phyloP scores from a whole-genome alignment of 2,329 filamentous ascomycete species.

The Penicillium occitanis region DNA sequence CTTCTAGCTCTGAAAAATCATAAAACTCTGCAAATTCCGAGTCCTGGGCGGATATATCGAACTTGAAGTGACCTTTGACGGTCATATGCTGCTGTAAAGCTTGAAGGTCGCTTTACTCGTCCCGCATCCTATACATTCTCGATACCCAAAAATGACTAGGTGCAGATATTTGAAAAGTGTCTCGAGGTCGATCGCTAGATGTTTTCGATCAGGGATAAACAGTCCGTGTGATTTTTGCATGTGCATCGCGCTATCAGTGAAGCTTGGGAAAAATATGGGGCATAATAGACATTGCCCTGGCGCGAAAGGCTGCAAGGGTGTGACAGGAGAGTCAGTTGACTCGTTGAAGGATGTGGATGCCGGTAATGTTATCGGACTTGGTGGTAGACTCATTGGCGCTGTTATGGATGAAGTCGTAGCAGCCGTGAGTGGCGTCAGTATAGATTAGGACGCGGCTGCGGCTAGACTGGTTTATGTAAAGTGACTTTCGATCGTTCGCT shows the following conservation, averaged over 20 bases:
- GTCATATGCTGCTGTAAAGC: conserved; percentile 21
- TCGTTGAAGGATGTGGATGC: background rate
- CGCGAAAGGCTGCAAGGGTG: conserved; percentile 8
- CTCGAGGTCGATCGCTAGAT: conserved; percentile 18
- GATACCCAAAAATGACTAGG: conserved; percentile 19
- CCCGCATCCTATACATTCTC: conserved; percentile 20
- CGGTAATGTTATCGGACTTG: background rate
- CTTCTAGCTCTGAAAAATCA: conserved; percentile 2
- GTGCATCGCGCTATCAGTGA: conserved; percentile 15
- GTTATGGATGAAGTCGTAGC: background rate
- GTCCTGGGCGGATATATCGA: conserved; percentile 14
- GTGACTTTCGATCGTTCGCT: background rate
- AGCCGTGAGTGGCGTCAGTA: conserved; percentile 3
- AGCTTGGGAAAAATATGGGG: background rate
- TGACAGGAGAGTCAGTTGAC: background rate
- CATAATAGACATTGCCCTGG: conserved; percentile 19
- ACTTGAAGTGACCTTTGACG: conserved; percentile 17
- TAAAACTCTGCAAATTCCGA: conserved; percentile 20
- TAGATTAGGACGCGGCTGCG: background rate
- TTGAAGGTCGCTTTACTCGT: conserved; percentile 14
- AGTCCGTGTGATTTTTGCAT: conserved; percentile 20
- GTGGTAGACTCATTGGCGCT: conserved; percentile 7
- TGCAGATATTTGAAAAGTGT: conserved; percentile 18
- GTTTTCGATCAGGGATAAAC: conserved; percentile 17
- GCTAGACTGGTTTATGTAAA: background rate